Evolutionary conservation across 495 filamentous ascomycete species (phyloP).

Genomic region (Trypethelium eluteriae): DNA sequence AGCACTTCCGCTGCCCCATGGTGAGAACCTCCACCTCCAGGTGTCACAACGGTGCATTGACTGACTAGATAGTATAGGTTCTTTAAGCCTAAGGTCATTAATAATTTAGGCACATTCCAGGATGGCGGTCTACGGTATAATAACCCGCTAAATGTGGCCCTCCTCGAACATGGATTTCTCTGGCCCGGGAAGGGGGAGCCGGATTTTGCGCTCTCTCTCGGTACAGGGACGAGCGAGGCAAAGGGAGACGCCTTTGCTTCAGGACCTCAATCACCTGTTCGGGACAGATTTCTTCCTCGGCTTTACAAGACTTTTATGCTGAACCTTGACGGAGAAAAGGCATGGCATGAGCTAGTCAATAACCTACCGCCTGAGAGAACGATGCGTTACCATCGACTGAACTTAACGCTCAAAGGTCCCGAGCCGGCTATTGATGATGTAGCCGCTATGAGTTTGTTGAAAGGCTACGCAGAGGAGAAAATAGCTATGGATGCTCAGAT

Average conservation of each 20-base stretch:
- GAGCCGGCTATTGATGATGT: conserved; percentile 16
- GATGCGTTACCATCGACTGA: conserved; percentile 7
- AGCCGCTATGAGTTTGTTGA: not conserved
- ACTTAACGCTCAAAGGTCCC: not conserved
- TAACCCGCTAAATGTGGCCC: conserved; percentile 32
- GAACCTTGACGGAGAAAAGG: conserved; percentile 14
- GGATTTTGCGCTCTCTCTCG: conserved; percentile 14
- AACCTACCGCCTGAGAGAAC: not conserved
- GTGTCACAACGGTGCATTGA: too few relatives aligned
- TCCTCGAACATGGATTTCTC: conserved; percentile 27
- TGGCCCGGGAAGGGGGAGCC: conserved; percentile 16
- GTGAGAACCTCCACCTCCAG: conserved; percentile 18
- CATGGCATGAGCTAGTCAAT: conserved; percentile 14
- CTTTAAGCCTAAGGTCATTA: conserved; percentile 13
- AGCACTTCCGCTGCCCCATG: conserved; percentile 30
- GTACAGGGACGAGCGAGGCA: conserved; percentile 3
- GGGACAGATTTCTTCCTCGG: conserved; percentile 10
- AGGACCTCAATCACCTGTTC: conserved; percentile 11
- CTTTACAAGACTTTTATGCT: conserved; percentile 11
- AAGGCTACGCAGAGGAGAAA: not conserved
- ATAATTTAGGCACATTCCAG: conserved; percentile 27
- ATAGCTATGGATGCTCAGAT: too few relatives aligned
- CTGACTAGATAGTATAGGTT: conserved; percentile 11
- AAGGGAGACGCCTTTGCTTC: not conserved
- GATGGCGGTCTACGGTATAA: conserved; percentile 34